phyloP scores from a whole-genome alignment of 441 rosid species.

The Corymbia calophylla region DNA sequence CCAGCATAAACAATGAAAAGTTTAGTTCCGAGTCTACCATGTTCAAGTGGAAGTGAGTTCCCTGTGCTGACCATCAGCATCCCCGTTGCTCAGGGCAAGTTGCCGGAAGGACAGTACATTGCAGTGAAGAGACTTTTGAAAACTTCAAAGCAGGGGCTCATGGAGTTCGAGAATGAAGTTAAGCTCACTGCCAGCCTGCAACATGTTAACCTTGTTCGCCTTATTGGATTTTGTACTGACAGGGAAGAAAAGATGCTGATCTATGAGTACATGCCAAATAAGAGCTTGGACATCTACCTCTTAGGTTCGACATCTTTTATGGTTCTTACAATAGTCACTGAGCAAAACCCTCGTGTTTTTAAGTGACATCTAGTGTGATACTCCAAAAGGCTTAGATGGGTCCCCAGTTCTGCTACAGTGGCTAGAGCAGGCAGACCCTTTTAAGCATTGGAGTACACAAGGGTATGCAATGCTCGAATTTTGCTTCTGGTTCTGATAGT shows the following conservation, averaged over 20 bases:
- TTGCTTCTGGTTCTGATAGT: not conserved
- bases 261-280: slow-evolving; percentile 6
- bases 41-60: not conserved
- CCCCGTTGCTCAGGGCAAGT: not conserved
- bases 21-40: not conserved
- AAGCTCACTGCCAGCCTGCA: not conserved
- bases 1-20: not conserved
- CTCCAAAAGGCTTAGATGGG: not conserved
- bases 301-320: not conserved
- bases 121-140: slow-evolving; percentile 9
- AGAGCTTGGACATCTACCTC: not conserved
- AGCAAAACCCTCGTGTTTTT: not conserved
- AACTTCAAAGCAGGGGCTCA: slow-evolving; percentile 1
- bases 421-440: not conserved
- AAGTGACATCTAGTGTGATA: not conserved
- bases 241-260: slow-evolving; percentile 4
- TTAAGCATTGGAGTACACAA: not conserved
- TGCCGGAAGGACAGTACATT: not conserved
- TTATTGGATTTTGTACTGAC: not conserved
- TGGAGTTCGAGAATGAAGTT: slow-evolving; percentile 4
- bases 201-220: slow-evolving; percentile 1
- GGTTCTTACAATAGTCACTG: not conserved
- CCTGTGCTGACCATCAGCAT: not conserved
- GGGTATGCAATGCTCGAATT: not conserved
- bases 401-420: not conserved